Evolutionary conservation across 2,329 filamentous ascomycete genomes (phyloP), one percentile per base, ranked within the genome.

Genomic region (Nemania sp.): DNA sequence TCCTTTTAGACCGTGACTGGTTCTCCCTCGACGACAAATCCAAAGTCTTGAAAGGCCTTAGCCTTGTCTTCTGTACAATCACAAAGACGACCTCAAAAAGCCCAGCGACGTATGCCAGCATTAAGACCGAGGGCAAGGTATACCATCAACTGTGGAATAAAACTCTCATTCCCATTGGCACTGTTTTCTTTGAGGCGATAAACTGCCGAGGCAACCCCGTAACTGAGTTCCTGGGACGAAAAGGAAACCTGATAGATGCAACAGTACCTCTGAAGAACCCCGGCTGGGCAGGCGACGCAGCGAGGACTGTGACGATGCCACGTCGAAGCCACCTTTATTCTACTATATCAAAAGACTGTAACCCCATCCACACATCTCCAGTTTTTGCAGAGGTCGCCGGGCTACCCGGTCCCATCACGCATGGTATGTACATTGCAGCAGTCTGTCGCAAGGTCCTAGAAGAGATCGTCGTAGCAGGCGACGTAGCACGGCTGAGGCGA

Each of bases 321-420:
- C 92, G 94, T n/a, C 97, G 94, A 64, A 99, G 99, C 82, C 96
- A 99, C 85, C 97, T 93, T 27, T 99, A 99, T 77, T 96, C 96
- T 68, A 93, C 94, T 72, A 94, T 99, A 15, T 99, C 96, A 58
- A 96, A 96, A 54, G 96, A 99, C 80, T 99, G 93, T 88, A 99
- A 99, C 82, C 96, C 96, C 24, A 99, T 99, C 70, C 96, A 99
- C 85, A 96, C 98, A 41, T 98, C 95, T 11, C 92, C 94, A 63
- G 93, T 98, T 60, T 99, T 99, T 83, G 93, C 96, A 27, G 94
- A 89, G 82, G 98, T 98, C 76, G 96, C 96, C 78, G 96, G 94
- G 80, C 87, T 99, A 20, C 94, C 94, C 1, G 96, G 96, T 56
- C 98, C 96, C 51, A 99, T 99, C 77, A 98, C 96, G 1, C 96